These are phyloP conservation scores for Claviceps sp. DNA, from an alignment of 2,329 filamentous ascomycete genomes.

Conservation along the genomic window DNA sequence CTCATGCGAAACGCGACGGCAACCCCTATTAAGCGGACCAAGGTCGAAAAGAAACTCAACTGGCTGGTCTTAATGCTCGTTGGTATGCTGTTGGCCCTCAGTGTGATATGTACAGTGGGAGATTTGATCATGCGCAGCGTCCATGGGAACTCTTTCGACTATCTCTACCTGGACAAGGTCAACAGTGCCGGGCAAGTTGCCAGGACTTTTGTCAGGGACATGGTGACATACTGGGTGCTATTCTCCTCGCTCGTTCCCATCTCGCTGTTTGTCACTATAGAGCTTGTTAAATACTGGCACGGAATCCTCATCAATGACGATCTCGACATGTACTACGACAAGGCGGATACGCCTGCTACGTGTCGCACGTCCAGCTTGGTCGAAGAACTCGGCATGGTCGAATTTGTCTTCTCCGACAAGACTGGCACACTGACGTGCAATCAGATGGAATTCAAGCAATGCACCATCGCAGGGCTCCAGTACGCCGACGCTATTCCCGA, in stretches of 20 bases:
- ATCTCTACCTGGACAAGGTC: conserved; percentile 55
- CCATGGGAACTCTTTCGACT: conserved; percentile 48
- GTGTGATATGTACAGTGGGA: conserved; percentile 80
- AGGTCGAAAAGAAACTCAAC: conserved; percentile 89
- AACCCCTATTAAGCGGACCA: conserved; percentile 92
- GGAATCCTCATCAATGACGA: conserved; percentile 97
- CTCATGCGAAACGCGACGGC: conserved; percentile 97
- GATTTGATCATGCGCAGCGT: conserved; percentile 69
- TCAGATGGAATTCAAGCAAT: conserved; percentile 97
- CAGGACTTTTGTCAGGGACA: conserved; percentile 78
- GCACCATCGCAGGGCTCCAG: conserved; percentile 82
- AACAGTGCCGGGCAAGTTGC: conserved; percentile 42
- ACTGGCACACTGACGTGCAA: conserved; percentile 97
- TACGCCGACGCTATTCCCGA: conserved; percentile 89
- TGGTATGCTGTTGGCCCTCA: conserved; percentile 68
- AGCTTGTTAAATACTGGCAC: conserved; percentile 96
- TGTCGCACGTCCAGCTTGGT: conserved; percentile 94
- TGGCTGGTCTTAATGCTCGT: conserved; percentile 84
- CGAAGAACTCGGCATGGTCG: conserved; percentile 93
- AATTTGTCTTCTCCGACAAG: conserved; percentile 98
- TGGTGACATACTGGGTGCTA: conserved; percentile 96
- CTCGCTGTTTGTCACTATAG: conserved; percentile 92
- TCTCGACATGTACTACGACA: conserved; percentile 93
- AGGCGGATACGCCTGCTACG: conserved; percentile 87
- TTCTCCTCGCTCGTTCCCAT: conserved; percentile 96